phyloP scores from a whole-genome alignment of 1,284 basidiomycete species.

The Schizophyllum amplum region DNA sequence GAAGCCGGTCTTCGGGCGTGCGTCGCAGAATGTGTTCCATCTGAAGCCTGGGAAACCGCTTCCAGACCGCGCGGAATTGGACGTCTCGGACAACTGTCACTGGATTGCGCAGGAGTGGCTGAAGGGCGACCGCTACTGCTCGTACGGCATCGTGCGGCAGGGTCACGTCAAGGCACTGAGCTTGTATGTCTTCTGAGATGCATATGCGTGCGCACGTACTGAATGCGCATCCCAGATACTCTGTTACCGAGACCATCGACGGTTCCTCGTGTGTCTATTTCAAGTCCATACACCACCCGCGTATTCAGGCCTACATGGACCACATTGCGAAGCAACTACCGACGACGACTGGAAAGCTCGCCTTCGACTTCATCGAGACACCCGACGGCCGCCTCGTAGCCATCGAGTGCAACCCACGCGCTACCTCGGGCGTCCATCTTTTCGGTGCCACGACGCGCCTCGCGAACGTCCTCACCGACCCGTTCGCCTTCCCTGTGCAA shows the following conservation, averaged over 20 bases:
- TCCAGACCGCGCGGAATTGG: conserved; percentile 7
- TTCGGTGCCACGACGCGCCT: conserved; percentile 12
- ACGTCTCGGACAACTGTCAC: conserved; percentile 9
- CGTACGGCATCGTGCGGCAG: conserved; percentile 11
- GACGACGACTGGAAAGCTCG: conserved; percentile 12
- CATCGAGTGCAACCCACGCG: conserved; percentile 15
- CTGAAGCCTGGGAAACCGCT: conserved; percentile 8
- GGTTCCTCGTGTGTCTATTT: conserved; percentile 17
- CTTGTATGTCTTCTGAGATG: too few species aligned
- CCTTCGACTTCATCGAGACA: conserved; percentile 14
- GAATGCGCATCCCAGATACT: conserved; percentile 5
- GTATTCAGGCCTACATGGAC: conserved; percentile 11
- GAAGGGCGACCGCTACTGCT: conserved; percentile 13
- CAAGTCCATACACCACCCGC: conserved; percentile 11
- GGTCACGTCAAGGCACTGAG: conserved; percentile 11
- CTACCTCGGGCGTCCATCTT: conserved; percentile 13
- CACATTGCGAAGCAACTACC: conserved; percentile 8
- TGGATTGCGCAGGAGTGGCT: conserved; percentile 16
- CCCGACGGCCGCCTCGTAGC: conserved; percentile 7
- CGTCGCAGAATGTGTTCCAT: conserved; percentile 13
- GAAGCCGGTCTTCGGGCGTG: conserved; percentile 15
- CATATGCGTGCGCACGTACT: too few species aligned
- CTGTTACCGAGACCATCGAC: conserved; percentile 16
- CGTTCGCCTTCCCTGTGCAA: not conserved
- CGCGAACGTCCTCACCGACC: conserved; percentile 10